These are phyloP conservation scores for Aspergillus pseudoglaucus DNA, from an alignment of 2,329 filamentous ascomycete genomes.

Conservation along the genomic window DNA sequence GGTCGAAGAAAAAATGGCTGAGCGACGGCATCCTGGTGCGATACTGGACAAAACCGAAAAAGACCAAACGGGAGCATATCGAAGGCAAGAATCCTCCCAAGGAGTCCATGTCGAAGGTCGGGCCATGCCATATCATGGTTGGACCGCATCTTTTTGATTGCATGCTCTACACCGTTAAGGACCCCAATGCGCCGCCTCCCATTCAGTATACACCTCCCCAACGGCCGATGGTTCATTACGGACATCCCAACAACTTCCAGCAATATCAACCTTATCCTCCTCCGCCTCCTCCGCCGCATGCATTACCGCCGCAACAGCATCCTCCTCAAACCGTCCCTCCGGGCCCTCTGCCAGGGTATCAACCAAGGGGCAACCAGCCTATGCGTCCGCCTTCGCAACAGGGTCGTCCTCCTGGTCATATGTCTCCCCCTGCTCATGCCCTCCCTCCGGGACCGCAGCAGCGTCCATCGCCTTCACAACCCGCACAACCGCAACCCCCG, in stretches of 20 bases:
- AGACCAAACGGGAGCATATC: conserved; percentile 46
- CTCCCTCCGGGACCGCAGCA: conserved; percentile 20
- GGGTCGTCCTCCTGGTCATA: conserved; percentile 7
- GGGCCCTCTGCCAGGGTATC: conserved; percentile 21
- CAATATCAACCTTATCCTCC: conserved; percentile 36
- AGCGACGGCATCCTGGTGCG: conserved; percentile 49
- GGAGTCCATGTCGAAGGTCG: conserved; percentile 50
- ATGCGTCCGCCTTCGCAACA: conserved; percentile 12
- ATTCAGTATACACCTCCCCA: conserved; percentile 34
- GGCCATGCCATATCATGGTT: conserved; percentile 53
- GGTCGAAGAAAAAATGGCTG: conserved; percentile 54
- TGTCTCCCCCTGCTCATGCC: conserved; percentile 16
- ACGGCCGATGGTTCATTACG: conserved; percentile 39
- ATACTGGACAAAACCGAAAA: conserved; percentile 54
- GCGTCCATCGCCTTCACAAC: conserved; percentile 23
- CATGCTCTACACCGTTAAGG: conserved; percentile 50
- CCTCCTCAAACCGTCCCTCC: not conserved
- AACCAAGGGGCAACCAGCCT: conserved; percentile 15
- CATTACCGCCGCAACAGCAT: not conserved
- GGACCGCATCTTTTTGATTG: conserved; percentile 59
- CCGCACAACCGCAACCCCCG: conserved; percentile 27
- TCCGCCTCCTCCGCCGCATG: conserved; percentile 10
- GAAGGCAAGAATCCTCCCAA: conserved; percentile 44
- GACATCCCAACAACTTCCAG: conserved; percentile 34
- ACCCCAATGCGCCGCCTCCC: conserved; percentile 35